Evolutionary conservation across 225 moss, liverwort and hornwort genomes (phyloP), one percentile per base, ranked within the genome.

Genomic region (Rhytidiadelphus loreus): DNA sequence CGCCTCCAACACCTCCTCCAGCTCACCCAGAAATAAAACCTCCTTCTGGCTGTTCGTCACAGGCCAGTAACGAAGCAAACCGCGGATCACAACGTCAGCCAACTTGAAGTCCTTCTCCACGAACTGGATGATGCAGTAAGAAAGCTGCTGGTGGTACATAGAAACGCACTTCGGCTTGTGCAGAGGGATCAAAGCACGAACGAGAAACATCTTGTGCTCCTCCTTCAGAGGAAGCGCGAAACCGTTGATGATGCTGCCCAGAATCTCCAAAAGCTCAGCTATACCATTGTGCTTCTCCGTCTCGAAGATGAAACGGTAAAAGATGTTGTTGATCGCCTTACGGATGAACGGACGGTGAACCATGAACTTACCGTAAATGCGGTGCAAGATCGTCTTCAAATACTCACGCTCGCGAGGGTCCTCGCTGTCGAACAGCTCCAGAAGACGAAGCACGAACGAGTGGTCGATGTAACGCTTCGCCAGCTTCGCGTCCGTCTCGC

Each of bases 1-100:
- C 82, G 98, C 98, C 91, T 98, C 98, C 96, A 98, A 88, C 37
- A 98, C 98, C 88, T 98, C 98, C 91, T 98, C 98, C 62, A 98
- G 88, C 95, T 98, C 98, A 46, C 98, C 97, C 82, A 98, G 85
- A 90, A 98, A 98, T 90, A 97, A 83, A 75, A 94, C 94, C 87
- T 94, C 94, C 90, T 94, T 94, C 87, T 92, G 92, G 64, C 92
- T 93, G 88, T 93, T 94, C 86, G 94, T 94, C 89, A 94, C 89
- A 12, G 93, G 94, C 93, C 93, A 94, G 88, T 93, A 94, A 71
- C 92, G 92, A 79, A 94, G 89, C 41, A 94, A 81, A 83, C 94
- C 94, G 80, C 94, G 91, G 56, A 94, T 94, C 85, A 94, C 93
- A 26, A 89, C 91, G 85, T 93, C 94, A 60, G 94, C 94, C n/a